phyloP scores from a whole-genome alignment of 2,329 filamentous ascomycete species.

The Parascedosporium putredinis region DNA sequence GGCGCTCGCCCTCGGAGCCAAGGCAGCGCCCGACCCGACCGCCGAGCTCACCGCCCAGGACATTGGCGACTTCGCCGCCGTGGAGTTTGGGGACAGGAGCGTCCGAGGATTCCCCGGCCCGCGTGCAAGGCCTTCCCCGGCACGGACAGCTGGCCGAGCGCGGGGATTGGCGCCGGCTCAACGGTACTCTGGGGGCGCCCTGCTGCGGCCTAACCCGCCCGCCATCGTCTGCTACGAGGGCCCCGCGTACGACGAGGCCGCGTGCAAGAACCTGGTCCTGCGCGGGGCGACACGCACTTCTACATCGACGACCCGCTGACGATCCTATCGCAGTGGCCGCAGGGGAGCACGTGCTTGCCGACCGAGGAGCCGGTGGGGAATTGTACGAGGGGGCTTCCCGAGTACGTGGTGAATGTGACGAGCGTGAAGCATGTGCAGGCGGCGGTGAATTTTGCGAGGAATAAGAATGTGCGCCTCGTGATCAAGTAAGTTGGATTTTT shows the following conservation, averaged over 20 bases:
- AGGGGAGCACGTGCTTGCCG: constrained; percentile 20
- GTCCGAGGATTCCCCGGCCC: neutral
- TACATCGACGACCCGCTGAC: constrained; percentile 11
- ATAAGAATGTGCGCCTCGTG: constrained; percentile 36
- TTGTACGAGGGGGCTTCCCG: constrained; percentile 29
- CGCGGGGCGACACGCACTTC: constrained; percentile 18
- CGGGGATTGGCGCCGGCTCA: constrained; percentile 19
- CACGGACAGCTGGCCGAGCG: constrained; percentile 18
- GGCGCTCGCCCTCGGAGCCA: neutral
- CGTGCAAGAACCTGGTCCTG: constrained; percentile 19
- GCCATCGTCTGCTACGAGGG: constrained; percentile 20
- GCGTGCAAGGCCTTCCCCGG: constrained; percentile 21
- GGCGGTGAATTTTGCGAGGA: constrained; percentile 34
- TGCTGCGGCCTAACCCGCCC: constrained; percentile 22
- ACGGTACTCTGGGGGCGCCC: constrained; percentile 9
- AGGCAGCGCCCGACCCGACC: neutral
- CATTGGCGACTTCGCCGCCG: neutral
- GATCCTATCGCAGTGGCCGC: constrained; percentile 9
- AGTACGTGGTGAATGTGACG: constrained; percentile 29
- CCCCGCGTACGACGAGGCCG: constrained; percentile 14
- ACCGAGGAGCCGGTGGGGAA: constrained; percentile 10
- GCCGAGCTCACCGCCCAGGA: neutral
- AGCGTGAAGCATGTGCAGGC: constrained; percentile 34
- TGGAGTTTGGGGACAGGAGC: neutral
- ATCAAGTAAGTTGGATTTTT: constrained; percentile 20